A percentile compares a stretch with the other conserved stretches of the same genome.
These are phyloP conservation scores for Trypanosoma platydactyli DNA, from an alignment of 208 protist genomes.

Conservation along the genomic window DNA sequence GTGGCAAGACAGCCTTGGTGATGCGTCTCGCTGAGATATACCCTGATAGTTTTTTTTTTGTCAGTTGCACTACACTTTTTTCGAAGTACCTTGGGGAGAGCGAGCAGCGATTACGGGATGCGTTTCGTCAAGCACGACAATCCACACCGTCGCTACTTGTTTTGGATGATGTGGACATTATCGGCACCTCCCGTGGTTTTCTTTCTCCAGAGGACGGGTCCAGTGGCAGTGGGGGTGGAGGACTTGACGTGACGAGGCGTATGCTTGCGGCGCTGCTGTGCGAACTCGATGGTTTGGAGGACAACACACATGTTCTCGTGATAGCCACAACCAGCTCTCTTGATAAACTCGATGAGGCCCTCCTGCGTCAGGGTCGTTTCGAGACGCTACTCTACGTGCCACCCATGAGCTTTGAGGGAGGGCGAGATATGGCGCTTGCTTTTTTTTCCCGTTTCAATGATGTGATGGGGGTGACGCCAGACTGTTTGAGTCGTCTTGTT, in stretches of 20 bases:
- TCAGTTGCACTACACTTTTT: slow-evolving; percentile 79
- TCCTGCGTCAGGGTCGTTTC: slow-evolving; percentile 95
- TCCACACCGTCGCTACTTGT: slow-evolving; percentile 77
- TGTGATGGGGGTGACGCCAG: neutral
- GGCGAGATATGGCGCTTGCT: slow-evolving; percentile 39
- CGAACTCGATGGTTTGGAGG: slow-evolving; percentile 96
- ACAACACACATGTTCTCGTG: slow-evolving; percentile 88
- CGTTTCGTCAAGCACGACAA: slow-evolving; percentile 69
- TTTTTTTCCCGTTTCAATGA: slow-evolving; percentile 64
- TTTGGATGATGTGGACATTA: slow-evolving; percentile 83
- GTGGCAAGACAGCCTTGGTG: slow-evolving; percentile 73
- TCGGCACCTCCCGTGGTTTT: slow-evolving; percentile 62
- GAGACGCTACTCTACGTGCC: slow-evolving; percentile 78
- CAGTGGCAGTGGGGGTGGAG: slow-evolving; percentile 19
- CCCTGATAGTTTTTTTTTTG: slow-evolving; percentile 59
- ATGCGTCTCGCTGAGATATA: slow-evolving; percentile 39
- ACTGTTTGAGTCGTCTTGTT: slow-evolving; percentile 26
- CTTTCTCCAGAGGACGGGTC: slow-evolving; percentile 27
- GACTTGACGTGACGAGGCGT: slow-evolving; percentile 65
- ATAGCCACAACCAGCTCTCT: slow-evolving; percentile 85
- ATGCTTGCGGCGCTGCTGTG: slow-evolving; percentile 96
- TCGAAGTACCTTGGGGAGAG: slow-evolving; percentile 91
- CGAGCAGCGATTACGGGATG: slow-evolving; percentile 74
- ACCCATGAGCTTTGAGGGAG: slow-evolving; percentile 48
- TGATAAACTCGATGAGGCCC: slow-evolving; percentile 90